Evolutionary conservation across 2,329 filamentous ascomycete genomes (phyloP).

Genomic region (Ophiostoma angusticollis): DNA sequence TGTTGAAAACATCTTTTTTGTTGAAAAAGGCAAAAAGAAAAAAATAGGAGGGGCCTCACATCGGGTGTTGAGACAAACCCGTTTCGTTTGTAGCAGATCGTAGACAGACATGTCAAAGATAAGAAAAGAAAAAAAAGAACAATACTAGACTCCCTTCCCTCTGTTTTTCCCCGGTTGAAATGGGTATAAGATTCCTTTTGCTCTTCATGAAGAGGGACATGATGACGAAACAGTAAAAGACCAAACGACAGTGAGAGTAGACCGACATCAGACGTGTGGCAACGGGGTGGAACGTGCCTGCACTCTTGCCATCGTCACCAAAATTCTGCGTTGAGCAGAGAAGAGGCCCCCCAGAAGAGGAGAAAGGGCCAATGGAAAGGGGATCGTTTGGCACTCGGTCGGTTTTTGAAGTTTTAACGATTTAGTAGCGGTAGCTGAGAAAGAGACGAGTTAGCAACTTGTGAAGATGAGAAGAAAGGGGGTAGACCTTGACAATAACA

Average conservation of each 20-base stretch:
- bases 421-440: slow-evolving; percentile 54
- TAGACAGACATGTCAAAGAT: background rate
- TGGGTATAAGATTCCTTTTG: slow-evolving; percentile 11
- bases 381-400: too few relatives aligned
- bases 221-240: slow-evolving; percentile 4
- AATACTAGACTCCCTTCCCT: background rate
- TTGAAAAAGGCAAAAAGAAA: slow-evolving; percentile 10
- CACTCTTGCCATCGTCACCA: too few relatives aligned
- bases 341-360: too few relatives aligned
- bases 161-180: slow-evolving; percentile 11
- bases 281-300: too few relatives aligned
- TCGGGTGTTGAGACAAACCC: background rate
- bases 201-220: slow-evolving; percentile 7
- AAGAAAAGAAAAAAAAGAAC: background rate
- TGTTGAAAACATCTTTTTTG: slow-evolving; percentile 20
- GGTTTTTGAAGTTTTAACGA: too few relatives aligned
- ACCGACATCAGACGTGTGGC: background rate
- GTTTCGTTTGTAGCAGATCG: background rate
- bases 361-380: background rate
- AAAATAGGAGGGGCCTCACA: background rate
- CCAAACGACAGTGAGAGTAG: background rate
- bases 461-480: background rate
- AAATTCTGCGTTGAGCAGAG: slow-evolving; percentile 2
- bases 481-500: too few relatives aligned
- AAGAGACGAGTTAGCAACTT: slow-evolving; percentile 15